Evolutionary conservation across 495 filamentous ascomycete genomes (phyloP), one percentile per base, ranked within the genome.

Genomic region (Penicillium daleae): DNA sequence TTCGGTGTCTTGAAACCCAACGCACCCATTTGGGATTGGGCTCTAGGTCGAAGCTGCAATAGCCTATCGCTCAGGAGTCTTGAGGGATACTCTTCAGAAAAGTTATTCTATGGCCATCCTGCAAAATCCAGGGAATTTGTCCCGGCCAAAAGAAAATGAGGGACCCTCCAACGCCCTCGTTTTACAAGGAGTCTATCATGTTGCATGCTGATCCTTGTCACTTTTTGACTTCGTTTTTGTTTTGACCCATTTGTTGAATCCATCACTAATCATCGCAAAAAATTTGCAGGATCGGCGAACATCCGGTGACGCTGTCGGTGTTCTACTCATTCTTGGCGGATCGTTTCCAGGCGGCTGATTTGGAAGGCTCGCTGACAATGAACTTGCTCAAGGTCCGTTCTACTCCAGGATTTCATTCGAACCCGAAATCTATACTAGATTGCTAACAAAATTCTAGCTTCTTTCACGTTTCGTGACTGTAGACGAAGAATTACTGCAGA

Each of bases 291-390:
- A 57, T 85, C 82, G 77, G 86, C 62, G 76, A 89, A 79, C 80
- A 87, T 79, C 67, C 79, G 22, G 75, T 83, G 55, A 78, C 86
- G 4, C 68, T 87, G 19, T 75, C 84, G 57, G 74, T 83, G 27
- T 79, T 86, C 62, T 85, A 87, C 60, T 85, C 85, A 35, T 88
- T 89, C 62, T 72, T 96, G 35, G 79, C 85, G 26, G 85, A 90
- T 63, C 85, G 90, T 6, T 84, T 88, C 59, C 86, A 87, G 64
- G 80, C 84, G 6, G 80, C 84, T 26, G 90, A 93, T 64, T 85
- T 83, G 62, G 83, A 86, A 62, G 87, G 89, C 0, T 73, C 79
- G 31, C 72, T 95, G 21, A 79, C 87, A 8, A 79, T 85, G 42
- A 86, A 82, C 22, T 85, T 92, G 22, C 81, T 95, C 1, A 85